Percentiles rank a stretch among this genome's conserved stretches.
These are phyloP conservation scores for Dryas octopetala DNA, from an alignment of 306 rosid genomes.

Conservation along the genomic window DNA sequence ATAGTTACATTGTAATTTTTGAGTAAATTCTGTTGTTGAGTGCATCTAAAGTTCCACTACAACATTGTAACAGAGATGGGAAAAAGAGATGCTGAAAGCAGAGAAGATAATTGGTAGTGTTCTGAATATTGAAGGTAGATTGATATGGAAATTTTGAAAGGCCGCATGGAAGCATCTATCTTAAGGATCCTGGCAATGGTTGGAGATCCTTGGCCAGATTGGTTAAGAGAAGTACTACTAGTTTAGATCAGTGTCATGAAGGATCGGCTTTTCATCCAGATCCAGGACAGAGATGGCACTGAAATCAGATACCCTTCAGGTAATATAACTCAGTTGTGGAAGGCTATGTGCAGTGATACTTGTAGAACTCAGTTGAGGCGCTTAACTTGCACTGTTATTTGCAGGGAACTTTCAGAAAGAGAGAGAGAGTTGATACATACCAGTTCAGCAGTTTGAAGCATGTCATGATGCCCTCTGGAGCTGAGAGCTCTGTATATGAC, in stretches of 20 bases:
- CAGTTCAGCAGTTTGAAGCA: conserved; percentile 94
- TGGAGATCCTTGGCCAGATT: no score
- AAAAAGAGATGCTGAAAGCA: neutral
- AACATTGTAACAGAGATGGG: no score
- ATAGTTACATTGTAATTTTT: neutral
- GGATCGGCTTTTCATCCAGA: neutral
- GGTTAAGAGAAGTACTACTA: no score
- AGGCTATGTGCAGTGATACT: neutral
- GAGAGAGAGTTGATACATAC: conserved; percentile 38
- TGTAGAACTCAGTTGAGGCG: neutral
- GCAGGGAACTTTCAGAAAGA: no score
- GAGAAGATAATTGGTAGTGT: neutral
- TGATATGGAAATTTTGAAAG: neutral
- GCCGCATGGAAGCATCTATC: no score
- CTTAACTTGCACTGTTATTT: neutral
- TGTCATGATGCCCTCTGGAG: conserved; percentile 88
- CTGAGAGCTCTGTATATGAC: conserved; percentile 89
- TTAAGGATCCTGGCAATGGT: no score
- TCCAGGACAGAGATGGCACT: neutral
- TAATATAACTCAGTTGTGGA: neutral
- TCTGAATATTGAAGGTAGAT: neutral
- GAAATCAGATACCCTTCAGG: neutral
- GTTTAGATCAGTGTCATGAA: no score
- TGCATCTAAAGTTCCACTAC: neutral
- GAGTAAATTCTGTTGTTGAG: neutral